A percentile compares a stretch with the other conserved stretches of the same genome.
Evolutionary conservation across 805 yeast genomes (phyloP).

Genomic region (Candida nitratophila): DNA sequence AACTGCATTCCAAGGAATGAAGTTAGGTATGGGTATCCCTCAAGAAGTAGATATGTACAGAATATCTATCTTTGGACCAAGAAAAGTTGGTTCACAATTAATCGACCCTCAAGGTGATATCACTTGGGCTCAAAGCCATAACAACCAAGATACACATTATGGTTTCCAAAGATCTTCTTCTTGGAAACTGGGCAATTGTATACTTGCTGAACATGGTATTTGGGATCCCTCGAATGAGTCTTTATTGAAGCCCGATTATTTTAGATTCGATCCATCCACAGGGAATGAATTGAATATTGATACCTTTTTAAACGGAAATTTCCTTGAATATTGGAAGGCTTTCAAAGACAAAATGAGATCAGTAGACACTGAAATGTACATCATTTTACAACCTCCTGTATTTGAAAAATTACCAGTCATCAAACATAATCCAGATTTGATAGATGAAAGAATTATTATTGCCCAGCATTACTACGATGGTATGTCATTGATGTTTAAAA

Average conservation of each 20-base stretch:
- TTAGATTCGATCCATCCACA: conserved; percentile 30
- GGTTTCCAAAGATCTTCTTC: conserved; percentile 57
- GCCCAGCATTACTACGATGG: conserved; percentile 96
- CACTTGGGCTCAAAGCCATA: conserved; percentile 61
- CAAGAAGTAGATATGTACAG: conserved; percentile 63
- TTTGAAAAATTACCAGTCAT: conserved; percentile 68
- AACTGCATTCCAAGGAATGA: conserved; percentile 65
- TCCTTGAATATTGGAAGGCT: conserved; percentile 51
- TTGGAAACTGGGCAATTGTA: conserved; percentile 73
- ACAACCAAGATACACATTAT: conserved; percentile 52
- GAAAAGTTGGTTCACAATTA: conserved; percentile 44
- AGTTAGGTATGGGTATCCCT: conserved; percentile 72
- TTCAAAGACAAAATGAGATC: conserved; percentile 44
- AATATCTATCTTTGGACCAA: conserved; percentile 73
- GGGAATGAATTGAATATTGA: conserved; percentile 38
- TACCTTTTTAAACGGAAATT: conserved; percentile 57
- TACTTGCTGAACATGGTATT: conserved; percentile 74
- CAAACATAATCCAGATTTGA: conserved; percentile 35
- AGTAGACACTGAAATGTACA: conserved; percentile 37
- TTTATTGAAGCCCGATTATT: conserved; percentile 45
- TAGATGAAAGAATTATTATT: conserved; percentile 61
- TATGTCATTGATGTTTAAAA: conserved; percentile 82
- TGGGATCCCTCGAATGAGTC: conserved; percentile 49
- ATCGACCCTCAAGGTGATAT: conserved; percentile 61
- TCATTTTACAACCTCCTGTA: conserved; percentile 78